These are phyloP conservation scores for Miscanthus sacchariflorus DNA, from an alignment of 202 grass and related monocot genomes.

Conservation along the genomic window DNA sequence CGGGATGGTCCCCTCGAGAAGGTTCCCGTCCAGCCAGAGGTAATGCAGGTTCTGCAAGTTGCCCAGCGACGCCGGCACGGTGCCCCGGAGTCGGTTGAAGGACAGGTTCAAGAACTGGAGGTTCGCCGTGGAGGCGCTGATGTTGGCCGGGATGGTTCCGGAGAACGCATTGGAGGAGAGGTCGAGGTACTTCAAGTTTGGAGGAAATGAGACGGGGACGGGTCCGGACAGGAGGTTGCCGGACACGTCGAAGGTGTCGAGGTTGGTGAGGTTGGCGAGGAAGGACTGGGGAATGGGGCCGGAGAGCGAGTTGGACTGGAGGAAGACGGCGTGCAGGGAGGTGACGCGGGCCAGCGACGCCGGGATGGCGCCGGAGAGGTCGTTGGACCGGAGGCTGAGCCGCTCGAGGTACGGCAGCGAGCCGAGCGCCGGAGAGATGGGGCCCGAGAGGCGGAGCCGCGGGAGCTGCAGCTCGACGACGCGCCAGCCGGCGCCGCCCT, in stretches of 20 bases:
- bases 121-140: constrained; percentile 49
- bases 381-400: constrained; percentile 90
- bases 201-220: constrained; percentile 62
- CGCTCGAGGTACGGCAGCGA: constrained; percentile 70
- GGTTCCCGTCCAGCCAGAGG: constrained; percentile 94
- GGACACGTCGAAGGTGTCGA: constrained; percentile 78
- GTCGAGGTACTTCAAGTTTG: constrained; percentile 70
- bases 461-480: constrained; percentile 90
- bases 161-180: constrained; percentile 90
- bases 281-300: constrained; percentile 65
- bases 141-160: constrained; percentile 61
- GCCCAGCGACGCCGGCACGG: constrained; percentile 75
- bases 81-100: constrained; percentile 87
- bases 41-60: constrained; percentile 74
- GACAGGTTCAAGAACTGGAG: constrained; percentile 93
- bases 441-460: constrained; percentile 72
- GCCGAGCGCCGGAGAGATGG: constrained; percentile 66
- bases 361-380: constrained; percentile 73
- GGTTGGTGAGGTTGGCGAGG: constrained; percentile 78
- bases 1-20: constrained; percentile 88
- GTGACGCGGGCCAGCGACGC: constrained; percentile 58
- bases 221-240: constrained; percentile 74
- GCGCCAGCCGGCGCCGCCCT: constrained; percentile 21
- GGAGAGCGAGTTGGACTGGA: constrained; percentile 85
- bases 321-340: constrained; percentile 71